A percentile compares a stretch with the other conserved stretches of the same genome.
Conservation (phyloP, 352 stramenopile species). For the Pythium aphanidermatum region DNA sequence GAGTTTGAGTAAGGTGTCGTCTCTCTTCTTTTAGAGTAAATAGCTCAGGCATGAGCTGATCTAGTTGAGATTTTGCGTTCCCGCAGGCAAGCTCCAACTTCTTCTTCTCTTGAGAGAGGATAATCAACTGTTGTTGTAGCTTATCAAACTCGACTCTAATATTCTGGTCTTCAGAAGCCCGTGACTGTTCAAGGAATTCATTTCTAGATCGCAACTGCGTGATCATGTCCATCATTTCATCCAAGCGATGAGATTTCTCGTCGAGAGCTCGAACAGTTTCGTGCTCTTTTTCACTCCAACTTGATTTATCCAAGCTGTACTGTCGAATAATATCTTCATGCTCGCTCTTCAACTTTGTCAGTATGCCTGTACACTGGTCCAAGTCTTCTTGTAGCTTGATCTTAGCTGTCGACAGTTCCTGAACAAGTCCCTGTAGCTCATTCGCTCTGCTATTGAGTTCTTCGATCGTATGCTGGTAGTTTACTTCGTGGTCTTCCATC, state of each 20-base stretch:
- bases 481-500: conserved; percentile 36
- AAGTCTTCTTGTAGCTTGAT: conserved; percentile 19
- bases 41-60: conserved; percentile 24
- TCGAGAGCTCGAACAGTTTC: conserved; percentile 27
- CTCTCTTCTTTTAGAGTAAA: conserved; percentile 32
- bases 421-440: conserved; percentile 25
- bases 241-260: conserved; percentile 42
- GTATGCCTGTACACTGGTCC: conserved; percentile 5
- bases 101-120: conserved; percentile 32
- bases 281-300: conserved; percentile 24
- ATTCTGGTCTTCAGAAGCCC: conserved; percentile 30
- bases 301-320: conserved; percentile 23
- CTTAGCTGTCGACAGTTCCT: conserved; percentile 12
- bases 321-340: conserved; percentile 20
- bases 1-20: conserved; percentile 16
- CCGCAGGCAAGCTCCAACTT: conserved; percentile 24
- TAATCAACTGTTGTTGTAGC: conserved; percentile 29
- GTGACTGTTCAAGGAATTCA: conserved; percentile 45
- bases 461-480: conserved; percentile 27
- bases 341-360: conserved; percentile 19
- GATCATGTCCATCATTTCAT: conserved; percentile 64
- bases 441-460: conserved; percentile 26
- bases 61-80: conserved; percentile 21
- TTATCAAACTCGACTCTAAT: conserved; percentile 32
- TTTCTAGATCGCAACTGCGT: conserved; percentile 44